Percentiles rank a stretch among this genome's conserved stretches.
phyloP scores from a whole-genome alignment of 1,284 basidiomycete genomes.

The Fomes fomentarius region DNA sequence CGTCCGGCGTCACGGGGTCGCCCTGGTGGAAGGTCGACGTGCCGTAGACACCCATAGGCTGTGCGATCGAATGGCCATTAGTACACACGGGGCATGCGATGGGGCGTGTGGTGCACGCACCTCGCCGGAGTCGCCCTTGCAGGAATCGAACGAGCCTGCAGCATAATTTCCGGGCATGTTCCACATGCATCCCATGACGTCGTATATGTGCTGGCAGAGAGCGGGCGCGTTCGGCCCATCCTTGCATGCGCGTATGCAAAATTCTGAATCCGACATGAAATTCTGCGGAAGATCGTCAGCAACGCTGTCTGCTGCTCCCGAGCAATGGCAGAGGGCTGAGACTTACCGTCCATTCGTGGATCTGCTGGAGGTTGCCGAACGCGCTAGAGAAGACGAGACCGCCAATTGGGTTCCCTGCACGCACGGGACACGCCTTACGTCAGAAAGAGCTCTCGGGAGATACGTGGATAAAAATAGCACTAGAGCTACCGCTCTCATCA shows the following conservation, averaged over 20 bases:
- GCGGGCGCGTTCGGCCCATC: constrained; percentile 57
- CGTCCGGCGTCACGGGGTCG: constrained; percentile 55
- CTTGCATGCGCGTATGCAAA: constrained; percentile 79
- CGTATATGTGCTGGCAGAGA: constrained; percentile 72
- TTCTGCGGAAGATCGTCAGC: constrained; percentile 39
- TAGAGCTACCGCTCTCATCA: not conserved
- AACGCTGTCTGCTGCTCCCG: no score
- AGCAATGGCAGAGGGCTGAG: no score
- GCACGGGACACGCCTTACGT: constrained; percentile 19
- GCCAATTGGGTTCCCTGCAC: constrained; percentile 64
- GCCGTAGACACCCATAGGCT: constrained; percentile 76
- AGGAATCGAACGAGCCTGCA: constrained; percentile 61
- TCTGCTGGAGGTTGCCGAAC: constrained; percentile 60
- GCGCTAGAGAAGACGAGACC: constrained; percentile 74
- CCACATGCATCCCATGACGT: constrained; percentile 66
- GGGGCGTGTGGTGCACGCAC: constrained; percentile 31
- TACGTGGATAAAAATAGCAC: not conserved
- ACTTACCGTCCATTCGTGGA: constrained; percentile 69
- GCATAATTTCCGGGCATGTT: constrained; percentile 72
- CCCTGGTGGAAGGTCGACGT: constrained; percentile 70
- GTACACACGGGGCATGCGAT: no score
- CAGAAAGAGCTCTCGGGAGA: constrained; percentile 6
- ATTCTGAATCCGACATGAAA: constrained; percentile 60
- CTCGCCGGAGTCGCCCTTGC: constrained; percentile 52
- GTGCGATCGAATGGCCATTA: no score